Evolutionary conservation across 768 basidiomycete genomes (phyloP).

Genomic region (Psilocybe cubensis): DNA sequence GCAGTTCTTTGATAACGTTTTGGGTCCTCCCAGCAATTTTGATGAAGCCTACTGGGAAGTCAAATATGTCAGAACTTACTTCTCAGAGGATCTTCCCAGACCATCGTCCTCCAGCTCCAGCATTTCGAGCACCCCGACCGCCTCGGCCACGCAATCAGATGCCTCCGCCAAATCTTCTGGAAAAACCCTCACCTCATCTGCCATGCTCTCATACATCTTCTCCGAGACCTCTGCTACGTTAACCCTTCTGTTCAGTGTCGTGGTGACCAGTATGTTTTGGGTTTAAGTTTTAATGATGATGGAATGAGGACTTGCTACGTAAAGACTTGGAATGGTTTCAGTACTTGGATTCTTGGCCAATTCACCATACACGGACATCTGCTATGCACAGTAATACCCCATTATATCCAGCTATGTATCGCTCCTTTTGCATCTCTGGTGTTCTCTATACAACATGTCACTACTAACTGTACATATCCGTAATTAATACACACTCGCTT

Average conservation of each 20-base stretch:
- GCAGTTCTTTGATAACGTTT: constrained; percentile 45
- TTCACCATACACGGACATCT: neutral
- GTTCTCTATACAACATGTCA: too few relatives aligned
- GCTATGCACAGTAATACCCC: neutral
- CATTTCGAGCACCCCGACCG: neutral
- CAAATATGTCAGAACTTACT: constrained; percentile 59
- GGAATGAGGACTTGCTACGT: too few relatives aligned
- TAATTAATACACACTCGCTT: too few relatives aligned
- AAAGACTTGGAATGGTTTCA: too few relatives aligned
- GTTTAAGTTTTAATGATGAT: too few relatives aligned
- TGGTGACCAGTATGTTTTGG: too few relatives aligned
- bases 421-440: neutral
- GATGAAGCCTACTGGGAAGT: constrained; percentile 65
- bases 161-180: neutral
- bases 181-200: neutral
- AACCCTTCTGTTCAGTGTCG: neutral
- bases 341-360: neutral
- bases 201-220: neutral
- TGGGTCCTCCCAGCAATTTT: constrained; percentile 50
- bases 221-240: neutral
- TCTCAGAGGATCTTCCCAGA: constrained; percentile 29
- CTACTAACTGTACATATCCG: too few relatives aligned
- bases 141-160: too few relatives aligned
- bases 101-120: neutral
- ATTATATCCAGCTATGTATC: neutral